These are phyloP conservation scores for Cryptosporidium meleagridis DNA, from an alignment of 169 alveolate species.

Conservation along the genomic window DNA sequence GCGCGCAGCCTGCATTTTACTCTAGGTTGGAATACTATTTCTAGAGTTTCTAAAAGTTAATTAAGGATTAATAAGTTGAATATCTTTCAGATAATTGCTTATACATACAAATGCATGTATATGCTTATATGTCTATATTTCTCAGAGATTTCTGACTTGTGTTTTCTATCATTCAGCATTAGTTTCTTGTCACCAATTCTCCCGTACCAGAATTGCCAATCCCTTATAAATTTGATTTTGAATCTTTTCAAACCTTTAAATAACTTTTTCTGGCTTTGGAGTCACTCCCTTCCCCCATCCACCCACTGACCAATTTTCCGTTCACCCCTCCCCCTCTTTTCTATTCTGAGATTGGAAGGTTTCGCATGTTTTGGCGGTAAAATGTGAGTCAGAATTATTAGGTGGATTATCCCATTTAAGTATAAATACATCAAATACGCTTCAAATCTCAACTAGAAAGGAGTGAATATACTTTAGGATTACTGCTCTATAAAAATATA, in stretches of 20 bases:
- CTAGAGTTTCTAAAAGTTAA: not conserved
- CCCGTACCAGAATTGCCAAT: too few relatives aligned
- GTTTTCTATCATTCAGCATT: too few relatives aligned
- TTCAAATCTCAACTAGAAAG: too few relatives aligned
- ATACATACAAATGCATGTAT: not conserved
- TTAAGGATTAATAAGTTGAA: not conserved
- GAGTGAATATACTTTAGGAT: not conserved
- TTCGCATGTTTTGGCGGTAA: constrained; percentile 10
- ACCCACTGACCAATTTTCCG: not conserved
- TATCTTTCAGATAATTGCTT: not conserved
- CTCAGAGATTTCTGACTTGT: too few relatives aligned
- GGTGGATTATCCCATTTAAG: not conserved
- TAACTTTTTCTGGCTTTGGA: too few relatives aligned
- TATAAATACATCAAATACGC: not conserved
- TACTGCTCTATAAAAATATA: not conserved
- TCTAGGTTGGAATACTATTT: not conserved
- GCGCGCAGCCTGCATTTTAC: not conserved
- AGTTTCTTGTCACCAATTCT: too few relatives aligned
- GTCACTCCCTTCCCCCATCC: not conserved
- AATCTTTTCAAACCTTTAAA: too few relatives aligned
- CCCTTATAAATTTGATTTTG: too few relatives aligned
- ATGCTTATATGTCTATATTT: too few relatives aligned
- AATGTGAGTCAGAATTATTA: not conserved
- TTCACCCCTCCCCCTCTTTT: not conserved
- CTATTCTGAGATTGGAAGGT: not conserved